Base-by-base conservation (phyloP, 805 yeast genomes). In the Pichia gijzeniarum region DNA sequence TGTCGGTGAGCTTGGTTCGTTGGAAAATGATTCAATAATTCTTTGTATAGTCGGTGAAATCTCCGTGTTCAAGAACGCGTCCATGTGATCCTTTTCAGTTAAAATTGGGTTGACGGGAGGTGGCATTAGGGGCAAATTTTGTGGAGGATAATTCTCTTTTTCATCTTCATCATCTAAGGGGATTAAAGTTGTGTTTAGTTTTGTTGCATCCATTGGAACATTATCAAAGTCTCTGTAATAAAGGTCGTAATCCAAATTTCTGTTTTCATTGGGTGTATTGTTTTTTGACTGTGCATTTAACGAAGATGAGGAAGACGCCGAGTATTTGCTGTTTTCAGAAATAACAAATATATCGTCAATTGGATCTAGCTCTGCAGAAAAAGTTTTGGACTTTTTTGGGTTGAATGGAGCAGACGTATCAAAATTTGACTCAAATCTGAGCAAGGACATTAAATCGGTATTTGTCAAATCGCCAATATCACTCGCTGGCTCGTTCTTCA, bases 111-210 rank as follows among this genome's bases (percentile, higher is more conserved):
- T 25, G 9, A 25, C 10, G 10, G 28, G 28, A 6, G 28, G 28
- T 10, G 28, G 28, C 28, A 25, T 25, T 25, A 46, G 39, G 13
- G 43, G 36, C 35, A 38, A 30, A 27, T 39, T 33, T 20, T 28
- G 28, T 13, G 50, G 47, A 13, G 59, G 57, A 9, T 52, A 52
- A 35, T 54, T 46, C 44, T 64, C 64, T 40, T 63, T 66, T 42
- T 64, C 64, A 22, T 63, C 28, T 25, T 25, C 62, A 31, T 70
- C 77, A 46, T 72, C 75, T n/a, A 76, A 49, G 48, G 73, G 75
- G 38, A 76, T 76, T 19, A 76, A 69, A 35, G 79, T 67, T 3
- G 81, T 76, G 52, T 75, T 76, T 35, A 73, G 60, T 54, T 76
- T 76, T 5, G 75, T 73, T n/a, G 81, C 81, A 45, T 58, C 58